Evolutionary conservation across 192 early-diverging fungal species (phyloP).

Genomic region (Mortierella hygrophila): DNA sequence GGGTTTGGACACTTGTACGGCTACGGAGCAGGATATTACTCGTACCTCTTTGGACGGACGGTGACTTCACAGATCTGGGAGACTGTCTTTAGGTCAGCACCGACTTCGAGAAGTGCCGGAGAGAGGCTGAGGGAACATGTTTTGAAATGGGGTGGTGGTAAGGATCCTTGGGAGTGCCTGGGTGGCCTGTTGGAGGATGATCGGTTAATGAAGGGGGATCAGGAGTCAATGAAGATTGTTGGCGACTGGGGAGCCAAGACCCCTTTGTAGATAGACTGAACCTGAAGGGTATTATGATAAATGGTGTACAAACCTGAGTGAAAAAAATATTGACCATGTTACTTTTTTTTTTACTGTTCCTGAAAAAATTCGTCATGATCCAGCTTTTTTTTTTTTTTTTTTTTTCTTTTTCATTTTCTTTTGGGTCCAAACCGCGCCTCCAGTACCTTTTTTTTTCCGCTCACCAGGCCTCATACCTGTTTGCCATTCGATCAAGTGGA

Average conservation of each 20-base stretch:
- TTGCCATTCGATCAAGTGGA: too few species aligned
- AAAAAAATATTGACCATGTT: too few species aligned
- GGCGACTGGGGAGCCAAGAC: conserved; percentile 73
- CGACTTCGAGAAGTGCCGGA: conserved; percentile 72
- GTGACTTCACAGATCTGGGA: conserved; percentile 86
- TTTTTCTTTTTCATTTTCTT: too few species aligned
- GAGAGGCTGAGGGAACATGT: conserved; percentile 80
- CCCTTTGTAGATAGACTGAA: conserved; percentile 1
- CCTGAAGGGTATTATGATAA: too few species aligned
- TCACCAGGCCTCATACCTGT: too few species aligned
- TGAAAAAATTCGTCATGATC: too few species aligned
- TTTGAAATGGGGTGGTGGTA: conserved; percentile 92
- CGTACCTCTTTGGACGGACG: conserved; percentile 91
- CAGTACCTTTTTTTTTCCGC: too few species aligned
- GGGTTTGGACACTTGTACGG: conserved; percentile 93
- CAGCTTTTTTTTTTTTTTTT: too few species aligned
- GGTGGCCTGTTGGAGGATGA: conserved; percentile 74
- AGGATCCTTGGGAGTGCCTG: conserved; percentile 89
- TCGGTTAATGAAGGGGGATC: conserved; percentile 68
- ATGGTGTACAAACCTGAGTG: too few species aligned
- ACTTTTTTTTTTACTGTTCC: too few species aligned
- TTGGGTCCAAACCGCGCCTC: too few species aligned
- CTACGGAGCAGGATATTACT: conserved; percentile 95
- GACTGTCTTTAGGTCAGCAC: conserved; percentile 73
- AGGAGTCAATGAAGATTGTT: conserved; percentile 76